Percentiles rank a stretch among this genome's conserved stretches.
These are phyloP conservation scores for Deinandra increscens DNA, from an alignment of 129 eudicot genomes.

Conservation along the genomic window DNA sequence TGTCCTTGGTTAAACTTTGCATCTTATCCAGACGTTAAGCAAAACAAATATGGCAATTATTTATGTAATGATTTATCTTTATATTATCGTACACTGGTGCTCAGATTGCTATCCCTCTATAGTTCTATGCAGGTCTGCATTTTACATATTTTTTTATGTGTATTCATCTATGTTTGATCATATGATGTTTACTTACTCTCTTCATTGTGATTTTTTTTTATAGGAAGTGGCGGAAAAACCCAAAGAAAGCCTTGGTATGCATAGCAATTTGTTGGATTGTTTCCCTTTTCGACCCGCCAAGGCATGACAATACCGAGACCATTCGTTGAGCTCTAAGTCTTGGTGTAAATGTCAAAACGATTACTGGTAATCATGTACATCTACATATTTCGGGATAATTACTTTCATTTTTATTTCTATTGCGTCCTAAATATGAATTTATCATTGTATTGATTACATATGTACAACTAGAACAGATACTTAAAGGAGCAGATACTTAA, in stretches of 20 bases:
- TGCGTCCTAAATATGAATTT: not conserved
- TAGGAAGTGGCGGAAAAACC: constrained; percentile 87
- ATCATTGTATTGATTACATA: constrained; percentile 16
- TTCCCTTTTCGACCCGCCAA: constrained; percentile 86
- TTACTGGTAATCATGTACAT: constrained; percentile 52
- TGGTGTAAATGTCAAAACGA: constrained; percentile 90
- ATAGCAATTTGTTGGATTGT: constrained; percentile 85
- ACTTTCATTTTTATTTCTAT: not conserved
- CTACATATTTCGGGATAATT: not conserved
- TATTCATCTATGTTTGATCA: not conserved
- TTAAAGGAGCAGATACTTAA: too few relatives aligned
- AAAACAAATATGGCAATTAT: too few relatives aligned
- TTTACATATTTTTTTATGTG: not conserved
- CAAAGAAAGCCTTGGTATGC: constrained; percentile 75
- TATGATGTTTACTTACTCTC: not conserved
- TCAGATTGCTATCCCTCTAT: too few relatives aligned
- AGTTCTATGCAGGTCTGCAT: constrained; percentile 71
- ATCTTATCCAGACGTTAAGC: too few relatives aligned
- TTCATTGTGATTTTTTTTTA: constrained; percentile 4
- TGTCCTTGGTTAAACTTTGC: too few relatives aligned
- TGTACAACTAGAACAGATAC: too few relatives aligned
- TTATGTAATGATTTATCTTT: too few relatives aligned
- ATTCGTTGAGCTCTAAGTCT: constrained; percentile 85
- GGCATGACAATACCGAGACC: constrained; percentile 94
- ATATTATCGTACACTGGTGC: too few relatives aligned